phyloP scores from a whole-genome alignment of 73 alveolate genomes.

The Tetrahymena borealis region DNA sequence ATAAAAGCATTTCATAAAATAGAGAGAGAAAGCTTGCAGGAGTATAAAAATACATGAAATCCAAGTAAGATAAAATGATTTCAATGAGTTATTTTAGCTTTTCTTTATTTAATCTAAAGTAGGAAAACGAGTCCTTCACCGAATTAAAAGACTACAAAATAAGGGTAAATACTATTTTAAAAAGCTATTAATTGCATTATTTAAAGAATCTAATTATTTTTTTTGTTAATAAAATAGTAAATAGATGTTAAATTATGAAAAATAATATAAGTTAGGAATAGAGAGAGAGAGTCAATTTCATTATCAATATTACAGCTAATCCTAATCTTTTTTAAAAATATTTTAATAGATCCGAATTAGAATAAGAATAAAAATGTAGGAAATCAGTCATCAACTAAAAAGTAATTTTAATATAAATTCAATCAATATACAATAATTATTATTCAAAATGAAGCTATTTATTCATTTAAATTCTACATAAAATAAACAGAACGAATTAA shows the following conservation, averaged over 20 bases:
- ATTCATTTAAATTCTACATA: background rate
- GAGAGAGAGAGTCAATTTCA: too few species aligned
- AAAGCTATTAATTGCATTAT: background rate
- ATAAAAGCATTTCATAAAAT: background rate
- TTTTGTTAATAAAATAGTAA: background rate
- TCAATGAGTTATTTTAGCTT: background rate
- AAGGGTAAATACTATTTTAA: background rate
- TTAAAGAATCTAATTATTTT: too few species aligned
- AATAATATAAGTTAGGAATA: too few species aligned
- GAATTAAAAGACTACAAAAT: background rate
- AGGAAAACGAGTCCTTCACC: background rate
- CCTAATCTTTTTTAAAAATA: too few species aligned
- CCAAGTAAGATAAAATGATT: too few species aligned
- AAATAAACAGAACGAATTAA: background rate
- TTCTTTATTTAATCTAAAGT: background rate
- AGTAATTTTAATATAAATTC: too few species aligned
- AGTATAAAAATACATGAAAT: background rate
- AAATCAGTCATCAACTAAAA: too few species aligned
- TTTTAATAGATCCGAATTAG: too few species aligned
- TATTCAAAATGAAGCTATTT: background rate
- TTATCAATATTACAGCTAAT: too few species aligned
- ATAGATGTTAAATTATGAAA: too few species aligned
- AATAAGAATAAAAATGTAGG: too few species aligned
- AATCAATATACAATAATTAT: too few species aligned
- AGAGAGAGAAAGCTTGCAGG: background rate